Evolutionary conservation across 495 filamentous ascomycete species (phyloP).

Genomic region (Xylaria palmicola): DNA sequence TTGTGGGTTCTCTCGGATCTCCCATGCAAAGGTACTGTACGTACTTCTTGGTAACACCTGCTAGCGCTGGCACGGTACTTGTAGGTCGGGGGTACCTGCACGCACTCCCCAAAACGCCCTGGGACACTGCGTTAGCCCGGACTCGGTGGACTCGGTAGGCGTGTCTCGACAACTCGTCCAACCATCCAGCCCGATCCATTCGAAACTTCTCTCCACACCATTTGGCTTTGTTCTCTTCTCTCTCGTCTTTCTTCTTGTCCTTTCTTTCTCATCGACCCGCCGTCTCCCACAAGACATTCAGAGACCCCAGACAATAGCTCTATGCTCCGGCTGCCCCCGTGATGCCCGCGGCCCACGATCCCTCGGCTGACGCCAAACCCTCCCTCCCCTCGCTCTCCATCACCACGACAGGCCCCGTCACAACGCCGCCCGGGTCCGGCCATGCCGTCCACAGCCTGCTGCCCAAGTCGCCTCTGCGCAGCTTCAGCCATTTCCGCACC

Average conservation of each 20-base stretch:
- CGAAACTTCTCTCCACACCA: too few species aligned
- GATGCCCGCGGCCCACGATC: background rate
- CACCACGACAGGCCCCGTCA: conserved; percentile 6
- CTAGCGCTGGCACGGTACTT: too few species aligned
- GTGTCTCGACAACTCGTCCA: too few species aligned
- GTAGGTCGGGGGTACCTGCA: too few species aligned
- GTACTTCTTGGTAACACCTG: too few species aligned
- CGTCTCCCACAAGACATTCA: background rate
- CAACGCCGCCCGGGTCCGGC: conserved; percentile 7
- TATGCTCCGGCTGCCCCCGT: background rate
- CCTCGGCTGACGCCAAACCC: background rate
- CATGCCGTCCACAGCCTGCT: background rate
- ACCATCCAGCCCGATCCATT: too few species aligned
- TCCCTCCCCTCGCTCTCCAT: conserved; percentile 23
- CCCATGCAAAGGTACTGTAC: too few species aligned
- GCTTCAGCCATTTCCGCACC: conserved; percentile 20
- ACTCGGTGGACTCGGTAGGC: too few species aligned
- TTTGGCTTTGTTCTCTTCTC: too few species aligned
- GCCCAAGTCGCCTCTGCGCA: conserved; percentile 27
- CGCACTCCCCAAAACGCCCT: too few species aligned
- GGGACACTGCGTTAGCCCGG: too few species aligned
- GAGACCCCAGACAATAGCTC: background rate
- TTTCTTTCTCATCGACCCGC: background rate
- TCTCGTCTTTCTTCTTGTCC: background rate
- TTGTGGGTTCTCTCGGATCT: too few species aligned